These are phyloP conservation scores for Prunus mume DNA, from an alignment of 306 rosid species.

Conservation along the genomic window DNA sequence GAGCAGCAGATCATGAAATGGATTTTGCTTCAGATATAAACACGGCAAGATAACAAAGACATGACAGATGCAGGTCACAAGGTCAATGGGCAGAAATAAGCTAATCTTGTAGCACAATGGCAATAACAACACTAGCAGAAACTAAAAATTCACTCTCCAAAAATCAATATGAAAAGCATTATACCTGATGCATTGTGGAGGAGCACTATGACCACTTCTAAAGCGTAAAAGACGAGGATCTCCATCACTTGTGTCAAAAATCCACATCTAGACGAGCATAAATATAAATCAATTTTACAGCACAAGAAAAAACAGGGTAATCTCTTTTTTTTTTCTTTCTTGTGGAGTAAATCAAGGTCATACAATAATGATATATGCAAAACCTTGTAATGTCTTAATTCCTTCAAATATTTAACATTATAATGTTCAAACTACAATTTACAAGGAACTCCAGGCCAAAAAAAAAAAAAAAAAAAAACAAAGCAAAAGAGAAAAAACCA, in stretches of 20 bases:
- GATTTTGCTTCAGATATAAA: not conserved
- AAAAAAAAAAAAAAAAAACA: not conserved
- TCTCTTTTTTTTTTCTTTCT: not conserved
- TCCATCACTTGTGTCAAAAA: constrained; percentile 89
- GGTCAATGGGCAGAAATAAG: not conserved
- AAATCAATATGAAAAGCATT: constrained; percentile 28
- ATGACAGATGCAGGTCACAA: not conserved
- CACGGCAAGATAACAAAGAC: not conserved
- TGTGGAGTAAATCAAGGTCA: not conserved
- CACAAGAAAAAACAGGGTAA: not conserved
- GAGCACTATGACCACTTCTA: constrained; percentile 94
- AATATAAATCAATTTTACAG: not conserved
- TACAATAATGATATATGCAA: not conserved
- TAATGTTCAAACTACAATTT: not conserved
- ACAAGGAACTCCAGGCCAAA: not conserved
- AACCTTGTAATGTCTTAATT: not conserved
- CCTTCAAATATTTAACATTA: not conserved
- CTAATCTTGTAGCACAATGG: not conserved
- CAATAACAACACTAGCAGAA: not conserved
- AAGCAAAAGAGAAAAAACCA: not conserved
- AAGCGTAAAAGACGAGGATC: constrained; percentile 87
- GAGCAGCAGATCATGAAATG: not conserved
- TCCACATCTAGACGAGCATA: constrained; percentile 72
- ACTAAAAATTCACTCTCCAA: not conserved
- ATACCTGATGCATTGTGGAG: constrained; percentile 91